These are phyloP conservation scores for Leptographium galeiforme DNA, from an alignment of 2,329 filamentous ascomycete genomes.

Conservation along the genomic window DNA sequence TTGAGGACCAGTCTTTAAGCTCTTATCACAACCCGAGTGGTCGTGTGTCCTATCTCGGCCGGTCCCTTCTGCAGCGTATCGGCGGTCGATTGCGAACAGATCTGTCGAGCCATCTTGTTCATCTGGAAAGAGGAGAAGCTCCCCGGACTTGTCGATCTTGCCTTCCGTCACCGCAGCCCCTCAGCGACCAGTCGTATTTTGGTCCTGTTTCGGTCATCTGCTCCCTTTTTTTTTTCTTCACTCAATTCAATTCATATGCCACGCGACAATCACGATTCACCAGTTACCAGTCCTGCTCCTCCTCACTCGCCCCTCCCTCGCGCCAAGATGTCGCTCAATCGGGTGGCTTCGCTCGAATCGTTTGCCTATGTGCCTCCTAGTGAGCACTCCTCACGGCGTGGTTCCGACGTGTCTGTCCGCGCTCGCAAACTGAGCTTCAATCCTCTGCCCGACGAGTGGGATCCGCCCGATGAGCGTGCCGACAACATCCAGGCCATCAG, in stretches of 20 bases:
- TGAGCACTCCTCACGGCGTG: conserved; percentile 25
- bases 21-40: background rate
- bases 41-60: too few species aligned
- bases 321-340: conserved; percentile 35
- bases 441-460: conserved; percentile 38
- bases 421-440: conserved; percentile 40
- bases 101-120: too few species aligned
- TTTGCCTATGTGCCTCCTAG: conserved; percentile 27
- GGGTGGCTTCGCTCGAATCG: conserved; percentile 39
- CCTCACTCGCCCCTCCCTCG: background rate
- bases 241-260: background rate
- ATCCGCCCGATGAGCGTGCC: conserved; percentile 26
- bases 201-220: too few species aligned
- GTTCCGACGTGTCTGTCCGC: conserved; percentile 32
- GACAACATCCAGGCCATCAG: conserved; percentile 32
- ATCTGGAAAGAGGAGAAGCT: too few species aligned
- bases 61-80: too few species aligned
- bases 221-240: background rate
- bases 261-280: background rate
- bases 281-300: background rate
- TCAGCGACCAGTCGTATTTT: too few species aligned
- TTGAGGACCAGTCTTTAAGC: background rate
- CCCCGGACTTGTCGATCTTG: too few species aligned
- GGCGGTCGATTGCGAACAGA: too few species aligned
- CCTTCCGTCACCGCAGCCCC: too few species aligned